Conservation (phyloP, 345 rosid species). For the Boechera retrofracta region DNA sequence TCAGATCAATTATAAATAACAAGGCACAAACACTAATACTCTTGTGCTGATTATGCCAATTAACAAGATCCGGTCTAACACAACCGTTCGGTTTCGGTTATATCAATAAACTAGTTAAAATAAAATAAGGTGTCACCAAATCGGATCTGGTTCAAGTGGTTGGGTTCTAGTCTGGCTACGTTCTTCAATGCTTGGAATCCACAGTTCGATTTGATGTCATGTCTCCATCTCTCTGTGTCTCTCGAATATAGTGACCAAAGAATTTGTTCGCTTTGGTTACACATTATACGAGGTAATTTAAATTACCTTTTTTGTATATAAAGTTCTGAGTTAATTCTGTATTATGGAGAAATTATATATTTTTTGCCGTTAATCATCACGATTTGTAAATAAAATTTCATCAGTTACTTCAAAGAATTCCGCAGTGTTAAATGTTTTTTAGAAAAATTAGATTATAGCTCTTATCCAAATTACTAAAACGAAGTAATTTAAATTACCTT, state of each 20-base stretch:
- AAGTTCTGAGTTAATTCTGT: background rate
- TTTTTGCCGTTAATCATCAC: background rate
- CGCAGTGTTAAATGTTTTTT: too few species aligned
- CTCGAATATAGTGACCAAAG: background rate
- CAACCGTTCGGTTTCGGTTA: background rate
- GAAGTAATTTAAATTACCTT: too few species aligned
- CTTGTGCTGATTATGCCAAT: too few species aligned
- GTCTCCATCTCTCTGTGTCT: background rate
- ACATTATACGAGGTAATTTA: background rate
- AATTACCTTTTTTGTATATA: background rate
- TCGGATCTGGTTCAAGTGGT: constrained; percentile 11
- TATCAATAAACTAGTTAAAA: background rate
- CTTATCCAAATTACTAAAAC: too few species aligned
- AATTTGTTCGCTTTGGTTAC: background rate
- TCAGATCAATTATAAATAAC: too few species aligned
- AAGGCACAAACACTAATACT: too few species aligned
- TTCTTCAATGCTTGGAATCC: background rate
- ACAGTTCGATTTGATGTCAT: background rate
- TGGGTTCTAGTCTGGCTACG: background rate
- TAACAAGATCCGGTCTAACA: background rate
- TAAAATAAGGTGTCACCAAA: background rate
- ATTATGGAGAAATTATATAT: background rate
- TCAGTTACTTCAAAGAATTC: too few species aligned
- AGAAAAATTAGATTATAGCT: too few species aligned
- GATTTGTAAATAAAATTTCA: background rate